Base-by-base conservation (phyloP, 805 yeast species). In the Saccharomyces paradoxus region DNA sequence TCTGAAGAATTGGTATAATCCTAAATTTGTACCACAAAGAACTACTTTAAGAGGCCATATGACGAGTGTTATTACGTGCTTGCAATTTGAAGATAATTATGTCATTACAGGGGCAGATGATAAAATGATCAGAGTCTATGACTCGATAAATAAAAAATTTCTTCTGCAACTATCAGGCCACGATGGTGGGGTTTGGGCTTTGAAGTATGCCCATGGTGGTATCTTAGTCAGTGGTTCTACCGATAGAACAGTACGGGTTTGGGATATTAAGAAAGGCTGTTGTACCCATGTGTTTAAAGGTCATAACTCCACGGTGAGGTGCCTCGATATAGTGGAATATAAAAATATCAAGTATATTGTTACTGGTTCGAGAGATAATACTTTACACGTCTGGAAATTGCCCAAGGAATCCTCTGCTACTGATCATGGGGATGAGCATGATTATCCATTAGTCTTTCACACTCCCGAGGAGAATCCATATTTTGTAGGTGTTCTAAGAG, bases 141-240 rank as follows among this genome's bases (percentile, higher is more conserved):
- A 86, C 59, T 83, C 97, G 0, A 74, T 77, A 30, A 81, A 87
- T 0, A 97, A 97, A 4, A 72, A 74, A 46, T 74, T 85, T 51
- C 63, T 83, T 8, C 74, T 79, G 46, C 82, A 83, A 5, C 75
- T 94, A 48, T 76, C 78, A 47, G 97, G 97, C 7, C 99, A 94
- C 66, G 96, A 87, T 53, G 99, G 99, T 48, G 99, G 99, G 44
- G 99, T 94, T 4, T 94, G 99, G 99, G 98, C 99, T 0, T 77
- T 94, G 67, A 89, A 92, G 70, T 91, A 90, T 66, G 90, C 88
- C 24, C 82, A 84, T 63, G 89, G 90, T 8, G 71, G 71, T 10
- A 65, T 68, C 3, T 76, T 94, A 48, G 96, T 92, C 0, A 87
- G 95, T 56, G 99, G 98, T 0, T 86, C 96, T 1, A 92, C 97